Evolutionary conservation across 306 rosid genomes (phyloP), one percentile per base, ranked within the genome.

Genomic region (Quercus robur): DNA sequence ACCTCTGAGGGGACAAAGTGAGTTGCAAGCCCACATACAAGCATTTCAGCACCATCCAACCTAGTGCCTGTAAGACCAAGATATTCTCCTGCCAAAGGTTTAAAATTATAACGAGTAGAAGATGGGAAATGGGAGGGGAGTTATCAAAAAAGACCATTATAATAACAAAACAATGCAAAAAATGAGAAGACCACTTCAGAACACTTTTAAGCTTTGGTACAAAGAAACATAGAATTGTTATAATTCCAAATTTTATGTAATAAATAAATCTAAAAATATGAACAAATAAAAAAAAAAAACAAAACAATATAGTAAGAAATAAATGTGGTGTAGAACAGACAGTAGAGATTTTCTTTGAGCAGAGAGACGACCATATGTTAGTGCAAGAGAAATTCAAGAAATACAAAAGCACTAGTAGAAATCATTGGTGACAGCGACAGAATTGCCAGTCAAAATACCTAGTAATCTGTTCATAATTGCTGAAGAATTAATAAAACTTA

Each of bases 1-100:
- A 93, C 99, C 71, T 70, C 71, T 58, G 97, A 90, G 71, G 88
- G 85, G 49, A 95, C 97, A 86, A 89, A 91, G 89, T 95, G 99
- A 68, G 99, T 93, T 61, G 98, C 98, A 87, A 95, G 99, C 77
- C 96, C 96, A 79, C 97, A 93, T 4, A 86, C 89, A 88, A 95
- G 91, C 99, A 95, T 90, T 90, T 95, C 98, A 73, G 98, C 96
- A 83, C 93, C 98, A 90, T 93, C 93, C 93, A 95, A 85, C 85
- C 98, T 88, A 57, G 96, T 83, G 80, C 98, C 96, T 5, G 94
- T 89, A 75, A 95, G 96, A 84, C 98, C 98, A 81, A 84, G 91
- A 85, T 93, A 93, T 83, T 95, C 99, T 68, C 99, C 99, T 95
- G 97, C 93, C 83, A 74, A 78, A 74, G 81, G 81, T 81, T 77